These are phyloP conservation scores for Debaryomyces castellii DNA, from an alignment of 805 yeast species.

Conservation along the genomic window DNA sequence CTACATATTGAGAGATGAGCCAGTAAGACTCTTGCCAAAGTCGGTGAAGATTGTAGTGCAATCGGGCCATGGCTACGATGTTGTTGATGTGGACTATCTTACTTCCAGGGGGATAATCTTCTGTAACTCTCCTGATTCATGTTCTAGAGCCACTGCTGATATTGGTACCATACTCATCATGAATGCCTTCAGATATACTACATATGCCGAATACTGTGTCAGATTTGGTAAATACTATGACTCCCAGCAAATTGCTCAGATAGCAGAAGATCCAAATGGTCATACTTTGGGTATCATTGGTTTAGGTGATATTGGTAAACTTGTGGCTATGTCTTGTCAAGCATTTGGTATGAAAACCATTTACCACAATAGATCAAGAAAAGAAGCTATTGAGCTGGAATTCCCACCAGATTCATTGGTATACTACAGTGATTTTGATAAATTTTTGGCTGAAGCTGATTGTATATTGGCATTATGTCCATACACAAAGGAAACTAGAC, in stretches of 20 bases:
- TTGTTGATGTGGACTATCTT: constrained; percentile 35
- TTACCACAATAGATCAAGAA: constrained; percentile 39
- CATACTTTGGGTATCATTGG: constrained; percentile 48
- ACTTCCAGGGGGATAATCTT: constrained; percentile 30
- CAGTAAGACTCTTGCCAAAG: constrained; percentile 30
- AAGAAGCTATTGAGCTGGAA: constrained; percentile 26
- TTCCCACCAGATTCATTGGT: constrained; percentile 24
- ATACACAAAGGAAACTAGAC: constrained; percentile 34
- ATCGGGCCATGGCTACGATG: constrained; percentile 42
- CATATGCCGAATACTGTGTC: constrained; percentile 38
- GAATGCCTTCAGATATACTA: constrained; percentile 32
- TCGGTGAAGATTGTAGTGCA: constrained; percentile 34
- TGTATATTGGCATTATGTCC: constrained; percentile 40
- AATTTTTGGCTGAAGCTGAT: constrained; percentile 23
- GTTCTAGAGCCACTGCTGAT: constrained; percentile 42
- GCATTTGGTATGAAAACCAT: constrained; percentile 45
- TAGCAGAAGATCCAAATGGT: constrained; percentile 42
- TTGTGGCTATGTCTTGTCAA: constrained; percentile 41
- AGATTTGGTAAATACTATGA: constrained; percentile 31
- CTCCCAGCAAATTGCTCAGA: constrained; percentile 25
- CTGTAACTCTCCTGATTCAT: constrained; percentile 39
- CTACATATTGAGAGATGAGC: constrained; percentile 29
- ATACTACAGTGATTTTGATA: constrained; percentile 21
- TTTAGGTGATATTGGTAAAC: constrained; percentile 46
- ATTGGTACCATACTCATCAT: constrained; percentile 32